A percentile compares a stretch with the other conserved stretches of the same genome.
phyloP scores from a whole-genome alignment of 768 basidiomycete genomes.

The Rubroboletus satanas region DNA sequence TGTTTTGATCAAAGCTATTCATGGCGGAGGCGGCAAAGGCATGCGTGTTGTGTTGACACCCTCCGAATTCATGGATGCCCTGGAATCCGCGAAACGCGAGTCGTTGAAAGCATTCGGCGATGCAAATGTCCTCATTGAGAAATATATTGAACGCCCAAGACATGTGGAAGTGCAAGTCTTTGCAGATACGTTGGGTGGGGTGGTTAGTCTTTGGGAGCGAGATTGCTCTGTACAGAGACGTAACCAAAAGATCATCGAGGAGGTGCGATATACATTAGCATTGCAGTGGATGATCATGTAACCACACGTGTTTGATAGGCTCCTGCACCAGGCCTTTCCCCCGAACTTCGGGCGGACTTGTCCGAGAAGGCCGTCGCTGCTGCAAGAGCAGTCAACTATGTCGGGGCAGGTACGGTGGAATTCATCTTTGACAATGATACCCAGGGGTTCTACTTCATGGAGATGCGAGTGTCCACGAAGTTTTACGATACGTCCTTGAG shows the following conservation, averaged over 20 bases:
- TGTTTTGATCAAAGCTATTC: slow-evolving; percentile 93
- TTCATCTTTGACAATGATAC: slow-evolving; percentile 96
- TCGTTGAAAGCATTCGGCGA: slow-evolving; percentile 86
- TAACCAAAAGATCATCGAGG: slow-evolving; percentile 95
- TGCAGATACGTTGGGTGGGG: slow-evolving; percentile 74
- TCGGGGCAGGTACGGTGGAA: slow-evolving; percentile 92
- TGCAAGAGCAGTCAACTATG: slow-evolving; percentile 88
- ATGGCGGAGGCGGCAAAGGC: slow-evolving; percentile 94
- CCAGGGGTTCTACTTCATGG: slow-evolving; percentile 89
- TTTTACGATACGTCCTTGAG: not conserved
- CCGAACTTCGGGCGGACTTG: slow-evolving; percentile 75
- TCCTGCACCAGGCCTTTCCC: slow-evolving; percentile 83
- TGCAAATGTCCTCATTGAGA: slow-evolving; percentile 82
- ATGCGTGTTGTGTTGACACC: slow-evolving; percentile 77
- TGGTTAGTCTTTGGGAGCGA: slow-evolving; percentile 93
- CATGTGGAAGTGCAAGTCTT: slow-evolving; percentile 97
- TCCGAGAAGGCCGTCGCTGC: slow-evolving; percentile 87
- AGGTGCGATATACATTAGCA: slow-evolving; percentile 40
- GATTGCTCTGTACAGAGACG: slow-evolving; percentile 89
- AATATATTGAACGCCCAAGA: slow-evolving; percentile 80
- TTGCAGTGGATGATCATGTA: not conserved
- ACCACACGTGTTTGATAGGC: slow-evolving; percentile 45
- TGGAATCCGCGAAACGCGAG: slow-evolving; percentile 87
- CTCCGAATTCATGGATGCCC: slow-evolving; percentile 72
- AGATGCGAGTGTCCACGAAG: slow-evolving; percentile 56